Evolutionary conservation across 805 yeast species (phyloP), one percentile per base, ranked within the genome.

Genomic region (Candida andamanensis): DNA sequence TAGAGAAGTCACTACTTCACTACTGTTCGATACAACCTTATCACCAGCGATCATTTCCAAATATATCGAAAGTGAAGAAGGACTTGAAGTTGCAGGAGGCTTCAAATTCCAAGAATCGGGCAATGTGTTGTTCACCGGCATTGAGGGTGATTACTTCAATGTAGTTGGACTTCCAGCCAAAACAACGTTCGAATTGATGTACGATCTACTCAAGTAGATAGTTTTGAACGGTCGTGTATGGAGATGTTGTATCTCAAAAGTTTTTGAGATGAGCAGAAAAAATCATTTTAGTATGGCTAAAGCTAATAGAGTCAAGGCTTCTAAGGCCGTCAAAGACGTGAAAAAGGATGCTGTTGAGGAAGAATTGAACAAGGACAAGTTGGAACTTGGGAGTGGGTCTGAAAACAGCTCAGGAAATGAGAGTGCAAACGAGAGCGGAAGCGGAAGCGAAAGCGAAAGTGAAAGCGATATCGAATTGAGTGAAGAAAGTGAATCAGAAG

Each of bases 41-140:
- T 66, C 77, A 1, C 76, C 75, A 42, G 74, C 65, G n/a, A 63
- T 79, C 24, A 47, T 90, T 4, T 49, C 69, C 16, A 60, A 66
- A 11, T 90, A 90, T 53, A 80, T 83, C 8, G 68, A 67, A 2
- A 60, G 78, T 2, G 80, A 71, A 15, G 97, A 90, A 52, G 97
- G 92, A 1, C 35, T 67, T 6, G 70, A 71, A 29, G 97, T 85
- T 1, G 95, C 97, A 2, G 98, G 97, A 5, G 98, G 98, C 1
- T 89, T 85, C 60, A 78, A 78, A 45, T 78, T 82, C 37, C 97
- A 90, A 56, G 84, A 80, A 0, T 51, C 54, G 7, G 92, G 94
- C 2, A 77, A 82, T 1, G 49, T 79, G 22, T 58, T 90, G 41
- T 74, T 92, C 42, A 56, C 65, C 14, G 56, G 59, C 11, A 70